Evolutionary conservation across 2,329 filamentous ascomycete species (phyloP).

Genomic region (Paecilomyces dactylethromorphus): DNA sequence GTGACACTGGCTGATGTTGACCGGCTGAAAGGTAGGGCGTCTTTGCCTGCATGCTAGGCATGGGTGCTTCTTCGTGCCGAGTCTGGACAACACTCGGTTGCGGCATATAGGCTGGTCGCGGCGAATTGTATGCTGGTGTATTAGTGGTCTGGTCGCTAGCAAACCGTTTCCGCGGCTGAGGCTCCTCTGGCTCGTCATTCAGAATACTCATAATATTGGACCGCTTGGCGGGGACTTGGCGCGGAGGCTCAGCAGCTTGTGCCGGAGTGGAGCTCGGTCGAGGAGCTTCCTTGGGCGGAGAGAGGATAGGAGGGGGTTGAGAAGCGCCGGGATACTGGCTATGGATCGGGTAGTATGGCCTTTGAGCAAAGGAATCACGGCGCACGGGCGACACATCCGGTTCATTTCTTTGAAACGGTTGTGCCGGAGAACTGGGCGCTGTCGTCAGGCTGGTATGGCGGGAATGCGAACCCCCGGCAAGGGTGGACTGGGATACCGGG

Average conservation of each 20-base stretch:
- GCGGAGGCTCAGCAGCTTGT: conserved; percentile 28
- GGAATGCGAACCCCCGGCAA: conserved; percentile 25
- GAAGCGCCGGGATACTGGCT: conserved; percentile 19
- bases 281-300: conserved; percentile 29
- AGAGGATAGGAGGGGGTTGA: conserved; percentile 23
- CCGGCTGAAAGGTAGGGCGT: conserved; percentile 20
- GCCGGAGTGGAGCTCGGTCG: conserved; percentile 26
- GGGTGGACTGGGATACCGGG: conserved; percentile 10
- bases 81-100: background rate
- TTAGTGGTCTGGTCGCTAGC: conserved; percentile 31
- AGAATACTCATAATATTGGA: conserved; percentile 46
- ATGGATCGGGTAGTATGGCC: conserved; percentile 24
- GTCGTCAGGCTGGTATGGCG: conserved; percentile 29
- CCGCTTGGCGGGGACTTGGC: conserved; percentile 40
- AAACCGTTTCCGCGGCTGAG: conserved; percentile 39
- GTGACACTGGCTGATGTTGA: conserved; percentile 18
- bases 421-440: conserved; percentile 27
- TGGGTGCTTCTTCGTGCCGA: conserved; percentile 14
- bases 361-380: conserved; percentile 28
- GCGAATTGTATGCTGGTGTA: conserved; percentile 12
- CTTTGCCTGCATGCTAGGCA: conserved; percentile 16
- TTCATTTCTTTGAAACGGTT: conserved; percentile 21
- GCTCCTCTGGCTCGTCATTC: conserved; percentile 43
- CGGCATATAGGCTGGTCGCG: conserved; percentile 7
- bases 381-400: conserved; percentile 27